Base-by-base conservation (phyloP, 2,329 filamentous ascomycete genomes). In the Dryadomyces quercus-mongolicae region DNA sequence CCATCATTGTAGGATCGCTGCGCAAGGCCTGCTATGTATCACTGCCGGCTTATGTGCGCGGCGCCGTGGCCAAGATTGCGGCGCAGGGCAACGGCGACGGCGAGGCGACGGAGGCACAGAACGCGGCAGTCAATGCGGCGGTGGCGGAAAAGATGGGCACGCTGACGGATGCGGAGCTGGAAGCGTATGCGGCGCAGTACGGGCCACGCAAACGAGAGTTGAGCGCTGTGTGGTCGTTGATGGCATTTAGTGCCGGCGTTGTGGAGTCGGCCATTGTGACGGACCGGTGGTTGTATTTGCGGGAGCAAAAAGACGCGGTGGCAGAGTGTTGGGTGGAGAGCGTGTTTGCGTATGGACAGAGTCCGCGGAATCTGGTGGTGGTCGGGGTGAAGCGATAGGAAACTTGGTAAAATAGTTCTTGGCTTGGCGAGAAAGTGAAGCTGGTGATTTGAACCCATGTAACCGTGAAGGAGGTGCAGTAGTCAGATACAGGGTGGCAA, bases 171-270 rank as follows among this genome's bases (percentile, higher is more conserved):
- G 83, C 84, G 43, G 84, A 91, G 59, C 84, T 97, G 49, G 73
- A 76, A 10, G 67, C 62, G 15, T 98, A 97, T 66, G 85, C 87
- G 63, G 63, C 66, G 10, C 66, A 69, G 45, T 96, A 85, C 67
- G 66, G 67, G 43, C 42, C 49, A n/a, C 75, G 85, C 54, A 88
- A 86, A 71, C 86, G 89, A 62, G 86, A 96, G 64, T 71, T 98
- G 43, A 89, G 86, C 63, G 78, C 94, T 8, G 81, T 94, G 56
- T 98, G 93, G 93, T 89, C 82, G 61, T 68, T 98, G 62, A 98
- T 98, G 92, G 91, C 93, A 1, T 96, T 95, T 63, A 94, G 89
- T 66, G 91, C 92, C 2, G 82, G 82, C 20, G 85, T 95, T 4
- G 84, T 94, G 2, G 93, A 98, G 72, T 88, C 89, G 36, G 73